Evolutionary conservation across 495 filamentous ascomycete genomes (phyloP).

Genomic region (Paragyromitra xinjiangensis): DNA sequence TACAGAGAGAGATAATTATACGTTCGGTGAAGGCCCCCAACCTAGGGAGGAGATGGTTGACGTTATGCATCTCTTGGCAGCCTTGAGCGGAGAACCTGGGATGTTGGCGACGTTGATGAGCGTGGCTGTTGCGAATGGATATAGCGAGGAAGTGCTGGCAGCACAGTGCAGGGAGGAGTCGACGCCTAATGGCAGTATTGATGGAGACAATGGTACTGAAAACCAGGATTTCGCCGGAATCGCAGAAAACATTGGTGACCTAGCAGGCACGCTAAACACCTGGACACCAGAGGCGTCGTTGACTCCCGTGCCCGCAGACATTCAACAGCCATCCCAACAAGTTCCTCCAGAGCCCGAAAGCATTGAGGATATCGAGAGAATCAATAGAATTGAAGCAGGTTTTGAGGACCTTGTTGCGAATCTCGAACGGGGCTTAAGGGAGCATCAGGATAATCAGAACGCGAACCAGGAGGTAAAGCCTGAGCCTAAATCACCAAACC

Average conservation of each 20-base stretch:
- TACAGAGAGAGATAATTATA: neutral
- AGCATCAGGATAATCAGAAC: conserved; percentile 21
- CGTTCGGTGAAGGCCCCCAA: neutral
- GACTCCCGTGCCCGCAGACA: neutral
- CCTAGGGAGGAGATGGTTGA: conserved; percentile 20
- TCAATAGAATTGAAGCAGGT: conserved; percentile 21
- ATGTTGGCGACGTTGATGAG: conserved; percentile 18
- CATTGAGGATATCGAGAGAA: conserved; percentile 3
- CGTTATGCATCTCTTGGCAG: conserved; percentile 14
- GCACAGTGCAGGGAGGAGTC: conserved; percentile 14
- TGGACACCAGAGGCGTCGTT: conserved; percentile 20
- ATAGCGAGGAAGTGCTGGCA: conserved; percentile 5
- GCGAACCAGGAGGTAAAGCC: conserved; percentile 19
- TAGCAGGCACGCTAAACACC: conserved; percentile 1
- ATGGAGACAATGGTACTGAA: neutral
- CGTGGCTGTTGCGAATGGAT: conserved; percentile 26
- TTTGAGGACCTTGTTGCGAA: conserved; percentile 37
- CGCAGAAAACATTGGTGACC: conserved; percentile 2
- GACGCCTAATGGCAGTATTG: conserved; percentile 5
- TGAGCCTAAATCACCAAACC: conserved; percentile 13
- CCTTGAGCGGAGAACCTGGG: conserved; percentile 22
- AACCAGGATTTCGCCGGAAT: neutral
- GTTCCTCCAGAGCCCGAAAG: neutral
- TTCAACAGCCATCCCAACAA: neutral
- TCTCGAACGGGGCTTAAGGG: conserved; percentile 15